A percentile compares a stretch with the other conserved stretches of the same genome.
These are phyloP conservation scores for Solanum lycopersicoides DNA, from an alignment of 257 asterid genomes.

Conservation along the genomic window DNA sequence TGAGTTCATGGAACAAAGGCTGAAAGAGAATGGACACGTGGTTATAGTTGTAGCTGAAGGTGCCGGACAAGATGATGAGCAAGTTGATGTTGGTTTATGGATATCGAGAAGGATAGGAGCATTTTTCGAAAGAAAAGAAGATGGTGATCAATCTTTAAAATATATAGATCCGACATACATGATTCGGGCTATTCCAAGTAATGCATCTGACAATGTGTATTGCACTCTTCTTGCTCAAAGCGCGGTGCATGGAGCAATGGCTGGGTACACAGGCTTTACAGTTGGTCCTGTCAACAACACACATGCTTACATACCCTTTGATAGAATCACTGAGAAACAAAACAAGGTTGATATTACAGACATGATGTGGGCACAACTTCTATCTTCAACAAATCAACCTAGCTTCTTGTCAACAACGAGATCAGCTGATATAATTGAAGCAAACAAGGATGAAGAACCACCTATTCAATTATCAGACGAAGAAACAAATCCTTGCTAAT, in stretches of 20 bases:
- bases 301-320: conserved; percentile 53
- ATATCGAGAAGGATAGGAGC: too few species aligned
- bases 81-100: too few species aligned
- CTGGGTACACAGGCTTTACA: conserved; percentile 60
- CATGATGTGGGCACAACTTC: conserved; percentile 72
- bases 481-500: background rate
- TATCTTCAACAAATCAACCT: conserved; percentile 58
- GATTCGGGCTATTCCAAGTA: conserved; percentile 26
- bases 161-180: too few species aligned
- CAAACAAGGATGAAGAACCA: conserved; percentile 13
- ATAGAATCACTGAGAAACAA: conserved; percentile 45
- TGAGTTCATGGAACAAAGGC: too few species aligned
- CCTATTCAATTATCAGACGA: conserved; percentile 9
- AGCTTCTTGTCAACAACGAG: conserved; percentile 25
- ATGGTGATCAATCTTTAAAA: too few species aligned
- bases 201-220: conserved; percentile 61
- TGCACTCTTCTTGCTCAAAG: conserved; percentile 75
- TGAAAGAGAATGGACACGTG: too few species aligned
- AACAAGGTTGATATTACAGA: conserved; percentile 56
- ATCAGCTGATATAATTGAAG: conserved; percentile 2
- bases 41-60: too few species aligned
- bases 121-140: too few species aligned
- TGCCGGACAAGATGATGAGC: too few species aligned
- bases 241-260: conserved; percentile 74
- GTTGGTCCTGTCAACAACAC: conserved; percentile 52